phyloP scores from a whole-genome alignment of 768 basidiomycete genomes.

The Leucosporidium creatinivorum region DNA sequence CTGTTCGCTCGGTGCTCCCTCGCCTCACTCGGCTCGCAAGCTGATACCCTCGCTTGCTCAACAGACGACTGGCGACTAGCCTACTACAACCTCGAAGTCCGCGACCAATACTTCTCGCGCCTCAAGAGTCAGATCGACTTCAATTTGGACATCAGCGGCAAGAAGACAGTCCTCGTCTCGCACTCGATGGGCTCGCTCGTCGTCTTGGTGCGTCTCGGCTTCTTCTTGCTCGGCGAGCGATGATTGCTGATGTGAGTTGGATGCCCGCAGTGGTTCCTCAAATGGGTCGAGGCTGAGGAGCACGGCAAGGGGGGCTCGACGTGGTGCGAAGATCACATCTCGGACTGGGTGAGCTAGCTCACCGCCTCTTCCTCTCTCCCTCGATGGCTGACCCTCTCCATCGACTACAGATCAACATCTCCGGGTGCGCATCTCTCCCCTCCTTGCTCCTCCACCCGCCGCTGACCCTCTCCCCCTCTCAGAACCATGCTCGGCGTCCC shows the following conservation, averaged over 20 bases:
- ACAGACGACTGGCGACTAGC: slow-evolving; percentile 88
- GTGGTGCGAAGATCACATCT: slow-evolving; percentile 93
- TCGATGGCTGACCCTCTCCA: not conserved
- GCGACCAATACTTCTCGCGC: slow-evolving; percentile 78
- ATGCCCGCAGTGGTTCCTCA: not conserved
- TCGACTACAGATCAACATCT: slow-evolving; percentile 49
- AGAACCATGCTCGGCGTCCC: slow-evolving; percentile 41
- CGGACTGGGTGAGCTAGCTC: slow-evolving; percentile 50
- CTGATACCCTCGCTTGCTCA: slow-evolving; percentile 46
- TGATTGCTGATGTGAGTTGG: not conserved
- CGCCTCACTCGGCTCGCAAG: not conserved
- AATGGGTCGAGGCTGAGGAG: slow-evolving; percentile 88
- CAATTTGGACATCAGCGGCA: slow-evolving; percentile 61
- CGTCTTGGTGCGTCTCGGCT: not conserved
- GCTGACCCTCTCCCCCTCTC: too few relatives aligned
- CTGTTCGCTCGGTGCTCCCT: not conserved
- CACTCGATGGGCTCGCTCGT: slow-evolving; percentile 42
- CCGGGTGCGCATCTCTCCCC: slow-evolving; percentile 46
- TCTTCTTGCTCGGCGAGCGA: slow-evolving; percentile 32
- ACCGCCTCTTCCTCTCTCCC: slow-evolving; percentile 38
- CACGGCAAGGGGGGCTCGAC: slow-evolving; percentile 72
- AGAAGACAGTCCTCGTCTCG: slow-evolving; percentile 64
- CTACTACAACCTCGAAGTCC: slow-evolving; percentile 81
- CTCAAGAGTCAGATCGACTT: slow-evolving; percentile 69
- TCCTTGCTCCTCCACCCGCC: not conserved